A percentile compares a stretch with the other conserved stretches of the same genome.
These are phyloP conservation scores for Barbarea vulgaris DNA, from an alignment of 345 rosid species.

Conservation along the genomic window DNA sequence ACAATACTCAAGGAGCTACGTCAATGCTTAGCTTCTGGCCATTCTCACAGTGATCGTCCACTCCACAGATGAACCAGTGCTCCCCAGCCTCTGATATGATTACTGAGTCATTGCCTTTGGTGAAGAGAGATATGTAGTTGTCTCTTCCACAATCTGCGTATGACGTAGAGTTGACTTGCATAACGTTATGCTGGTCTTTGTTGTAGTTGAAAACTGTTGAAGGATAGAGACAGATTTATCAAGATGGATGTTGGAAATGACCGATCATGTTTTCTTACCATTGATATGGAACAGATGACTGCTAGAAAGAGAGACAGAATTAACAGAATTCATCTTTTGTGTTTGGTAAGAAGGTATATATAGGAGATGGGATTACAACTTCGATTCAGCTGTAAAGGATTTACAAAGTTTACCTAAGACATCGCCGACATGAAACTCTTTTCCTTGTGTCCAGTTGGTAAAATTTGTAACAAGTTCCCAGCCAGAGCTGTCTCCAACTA, in stretches of 20 bases:
- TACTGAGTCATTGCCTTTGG: conserved; percentile 42
- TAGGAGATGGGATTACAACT: not conserved
- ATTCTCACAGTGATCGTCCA: conserved; percentile 40
- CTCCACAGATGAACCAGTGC: conserved; percentile 40
- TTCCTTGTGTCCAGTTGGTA: conserved; percentile 48
- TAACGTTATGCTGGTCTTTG: conserved; percentile 40
- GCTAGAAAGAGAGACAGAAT: conserved; percentile 2
- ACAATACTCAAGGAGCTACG: conserved; percentile 31
- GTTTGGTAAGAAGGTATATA: not conserved
- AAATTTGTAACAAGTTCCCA: conserved; percentile 40
- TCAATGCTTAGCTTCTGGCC: conserved; percentile 45
- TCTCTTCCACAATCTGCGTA: conserved; percentile 42
- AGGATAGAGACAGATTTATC: conserved; percentile 25
- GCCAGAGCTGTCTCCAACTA: conserved; percentile 45
- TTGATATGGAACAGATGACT: conserved; percentile 3
- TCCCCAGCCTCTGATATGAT: conserved; percentile 36
- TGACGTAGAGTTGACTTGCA: conserved; percentile 53
- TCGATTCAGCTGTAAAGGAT: not conserved
- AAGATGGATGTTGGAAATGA: not conserved
- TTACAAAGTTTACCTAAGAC: conserved; percentile 37
- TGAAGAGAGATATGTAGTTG: conserved; percentile 34
- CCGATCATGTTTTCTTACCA: not conserved
- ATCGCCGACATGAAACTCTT: conserved; percentile 48
- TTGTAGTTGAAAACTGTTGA: conserved; percentile 46
- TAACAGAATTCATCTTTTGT: not conserved